A percentile compares a stretch with the other conserved stretches of the same genome.
Evolutionary conservation across 148 eudicot genomes (phyloP).

Genomic region (Vaccinium myrtillus): DNA sequence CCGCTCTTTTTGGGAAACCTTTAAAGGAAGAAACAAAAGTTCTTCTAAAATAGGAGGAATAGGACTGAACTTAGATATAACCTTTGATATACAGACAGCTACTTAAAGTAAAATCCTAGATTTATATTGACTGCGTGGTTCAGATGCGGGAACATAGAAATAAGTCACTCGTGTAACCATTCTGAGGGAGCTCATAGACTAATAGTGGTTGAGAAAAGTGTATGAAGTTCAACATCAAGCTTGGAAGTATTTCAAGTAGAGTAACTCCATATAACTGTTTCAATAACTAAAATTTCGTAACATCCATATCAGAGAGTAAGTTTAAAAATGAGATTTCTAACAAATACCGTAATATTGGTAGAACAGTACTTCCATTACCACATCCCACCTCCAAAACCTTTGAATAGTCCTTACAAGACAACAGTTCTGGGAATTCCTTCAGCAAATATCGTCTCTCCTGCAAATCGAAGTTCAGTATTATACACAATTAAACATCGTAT

Average conservation of each 20-base stretch:
- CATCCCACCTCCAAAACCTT: constrained; percentile 85
- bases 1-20: background rate
- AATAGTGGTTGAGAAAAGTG: background rate
- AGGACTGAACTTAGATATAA: background rate
- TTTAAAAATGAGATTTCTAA: background rate
- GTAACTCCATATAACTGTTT: background rate
- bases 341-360: constrained; percentile 14
- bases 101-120: background rate
- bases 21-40: background rate
- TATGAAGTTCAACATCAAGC: background rate
- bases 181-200: background rate
- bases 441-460: constrained; percentile 81
- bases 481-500: background rate
- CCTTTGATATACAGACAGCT: background rate
- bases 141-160: background rate
- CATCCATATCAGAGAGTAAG: background rate
- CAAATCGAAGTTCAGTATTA: constrained; percentile 12
- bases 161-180: background rate
- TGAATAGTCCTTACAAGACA: constrained; percentile 47
- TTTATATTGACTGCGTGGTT: background rate
- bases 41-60: background rate
- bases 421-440: constrained; percentile 85
- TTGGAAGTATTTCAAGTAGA: constrained; percentile 1
- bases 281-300: background rate
- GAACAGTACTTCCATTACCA: constrained; percentile 77